Evolutionary conservation across 768 basidiomycete species (phyloP), one percentile per base, ranked within the genome.

Genomic region (Boletus reticuloceps): DNA sequence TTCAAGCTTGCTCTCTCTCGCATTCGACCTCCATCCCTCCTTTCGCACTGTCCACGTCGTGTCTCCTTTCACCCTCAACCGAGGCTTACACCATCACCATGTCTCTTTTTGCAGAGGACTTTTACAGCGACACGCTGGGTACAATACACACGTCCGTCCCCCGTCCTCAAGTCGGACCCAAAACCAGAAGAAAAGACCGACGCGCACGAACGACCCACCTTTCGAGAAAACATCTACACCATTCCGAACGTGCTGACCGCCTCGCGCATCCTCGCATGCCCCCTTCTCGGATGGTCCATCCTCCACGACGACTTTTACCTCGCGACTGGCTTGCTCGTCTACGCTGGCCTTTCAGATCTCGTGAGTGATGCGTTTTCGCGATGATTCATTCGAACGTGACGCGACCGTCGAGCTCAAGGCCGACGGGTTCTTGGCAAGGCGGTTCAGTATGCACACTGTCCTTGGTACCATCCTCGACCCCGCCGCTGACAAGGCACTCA

Each of bases 381-480:
- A 9, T 12, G 16, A 4, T 43, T 17, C 13, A 37, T 17, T 37
- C 36, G 36, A 17, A 37, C 11, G 58, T 60, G 57, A 46, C 40
- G 10, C 37, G 27, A 32, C 47, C 17, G 13, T 39, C 29, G 47
- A 19, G 8, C 8, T 39, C 16, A 39, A 39, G 96, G 81, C 86
- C 53, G 97, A 99, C 64, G 97, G 97, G 0, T 98, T 77, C 67
- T 72, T 99, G 55, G 97, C 97, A 1, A 79, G 97, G 61, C 80
- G 81, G 53, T 98, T 80, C 76, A 85, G 89, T 27, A 92, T 91
- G 88, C 81, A 82, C 50, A 85, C 91, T 13, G 94, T 98, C n/a
- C 78, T 98, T 19, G 97, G 97, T 19, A 91, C 91, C 10, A 94
- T 98, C 54, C 80, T 99, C 13, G 97, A 99, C 69, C 97, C 97